A percentile compares a stretch with the other conserved stretches of the same genome.
phyloP scores from a whole-genome alignment of 495 filamentous ascomycete genomes.

The Antarctomyces pellizariae region DNA sequence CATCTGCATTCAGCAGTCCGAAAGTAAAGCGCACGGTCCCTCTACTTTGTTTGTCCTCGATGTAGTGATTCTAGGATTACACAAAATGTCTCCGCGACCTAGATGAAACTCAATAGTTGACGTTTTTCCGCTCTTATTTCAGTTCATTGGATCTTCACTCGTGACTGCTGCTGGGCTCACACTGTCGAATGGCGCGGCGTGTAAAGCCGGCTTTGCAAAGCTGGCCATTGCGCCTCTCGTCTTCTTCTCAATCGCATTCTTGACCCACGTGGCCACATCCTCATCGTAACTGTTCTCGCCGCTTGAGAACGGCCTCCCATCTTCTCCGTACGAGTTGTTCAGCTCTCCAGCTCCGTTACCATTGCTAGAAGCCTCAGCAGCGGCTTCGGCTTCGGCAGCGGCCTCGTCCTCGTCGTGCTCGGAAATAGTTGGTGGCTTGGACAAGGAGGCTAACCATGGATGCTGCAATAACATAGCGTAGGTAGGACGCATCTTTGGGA shows the following conservation, averaged over 20 bases:
- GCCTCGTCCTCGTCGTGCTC: constrained; percentile 45
- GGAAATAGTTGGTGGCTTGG: constrained; percentile 61
- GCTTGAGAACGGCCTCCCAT: not conserved
- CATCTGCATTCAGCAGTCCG: too few relatives aligned
- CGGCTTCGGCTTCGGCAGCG: constrained; percentile 16
- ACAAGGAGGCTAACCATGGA: constrained; percentile 60
- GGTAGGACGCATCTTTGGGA: constrained; percentile 67
- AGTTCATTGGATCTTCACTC: too few relatives aligned
- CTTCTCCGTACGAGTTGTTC: not conserved
- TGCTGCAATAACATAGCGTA: constrained; percentile 78
- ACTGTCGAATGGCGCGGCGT: constrained; percentile 50
- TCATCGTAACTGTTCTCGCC: constrained; percentile 16
- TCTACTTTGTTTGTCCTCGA: too few relatives aligned
- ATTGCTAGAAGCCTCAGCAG: constrained; percentile 5
- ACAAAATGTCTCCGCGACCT: too few relatives aligned
- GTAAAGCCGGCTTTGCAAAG: constrained; percentile 43
- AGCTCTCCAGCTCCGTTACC: too few relatives aligned
- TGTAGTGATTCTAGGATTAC: too few relatives aligned
- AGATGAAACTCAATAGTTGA: too few relatives aligned
- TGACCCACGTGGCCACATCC: constrained; percentile 74
- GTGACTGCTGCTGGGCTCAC: constrained; percentile 17
- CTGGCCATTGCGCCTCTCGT: constrained; percentile 23
- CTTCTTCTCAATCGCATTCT: constrained; percentile 38
- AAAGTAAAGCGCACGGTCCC: too few relatives aligned
- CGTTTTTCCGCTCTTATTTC: too few relatives aligned